These are phyloP conservation scores for Phytophthora crassamura DNA, from an alignment of 352 stramenopile genomes.

Conservation along the genomic window DNA sequence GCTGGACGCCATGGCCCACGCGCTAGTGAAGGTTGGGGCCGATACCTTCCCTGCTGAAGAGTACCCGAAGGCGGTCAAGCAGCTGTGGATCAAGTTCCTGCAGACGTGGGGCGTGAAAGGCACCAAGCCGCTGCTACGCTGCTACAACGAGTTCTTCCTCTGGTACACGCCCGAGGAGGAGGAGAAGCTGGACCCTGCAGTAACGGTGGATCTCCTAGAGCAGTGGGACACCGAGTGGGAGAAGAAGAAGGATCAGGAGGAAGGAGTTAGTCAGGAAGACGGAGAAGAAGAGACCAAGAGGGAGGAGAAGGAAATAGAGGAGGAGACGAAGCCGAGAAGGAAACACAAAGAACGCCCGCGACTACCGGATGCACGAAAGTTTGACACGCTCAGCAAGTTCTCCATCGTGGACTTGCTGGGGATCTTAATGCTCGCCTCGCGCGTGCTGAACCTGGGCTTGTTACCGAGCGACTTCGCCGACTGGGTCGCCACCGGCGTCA, in stretches of 20 bases:
- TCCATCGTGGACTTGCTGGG: slow-evolving; percentile 64
- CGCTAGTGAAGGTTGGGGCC: slow-evolving; percentile 51
- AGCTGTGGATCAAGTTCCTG: slow-evolving; percentile 77
- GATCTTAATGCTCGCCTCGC: slow-evolving; percentile 66
- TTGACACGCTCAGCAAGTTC: slow-evolving; percentile 51
- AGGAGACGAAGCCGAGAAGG: background rate
- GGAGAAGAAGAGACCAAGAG: slow-evolving; percentile 5
- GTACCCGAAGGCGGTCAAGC: slow-evolving; percentile 53
- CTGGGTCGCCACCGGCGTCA: slow-evolving; percentile 65
- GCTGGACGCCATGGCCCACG: slow-evolving; percentile 55
- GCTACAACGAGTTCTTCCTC: slow-evolving; percentile 79
- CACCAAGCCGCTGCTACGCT: slow-evolving; percentile 63
- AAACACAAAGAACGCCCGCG: background rate
- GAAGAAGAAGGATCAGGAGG: slow-evolving; percentile 33
- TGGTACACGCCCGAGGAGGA: slow-evolving; percentile 32
- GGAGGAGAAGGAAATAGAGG: background rate
- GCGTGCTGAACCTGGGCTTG: slow-evolving; percentile 68
- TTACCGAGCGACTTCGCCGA: slow-evolving; percentile 67
- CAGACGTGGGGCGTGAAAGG: slow-evolving; percentile 68
- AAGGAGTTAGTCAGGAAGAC: slow-evolving; percentile 9
- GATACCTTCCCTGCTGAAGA: slow-evolving; percentile 48
- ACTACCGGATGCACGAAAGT: slow-evolving; percentile 7
- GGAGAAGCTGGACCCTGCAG: slow-evolving; percentile 53
- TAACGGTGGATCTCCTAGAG: slow-evolving; percentile 70
- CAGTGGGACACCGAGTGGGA: slow-evolving; percentile 70